Base-by-base conservation (phyloP, 345 rosid genomes). In the Linum lewisii region DNA sequence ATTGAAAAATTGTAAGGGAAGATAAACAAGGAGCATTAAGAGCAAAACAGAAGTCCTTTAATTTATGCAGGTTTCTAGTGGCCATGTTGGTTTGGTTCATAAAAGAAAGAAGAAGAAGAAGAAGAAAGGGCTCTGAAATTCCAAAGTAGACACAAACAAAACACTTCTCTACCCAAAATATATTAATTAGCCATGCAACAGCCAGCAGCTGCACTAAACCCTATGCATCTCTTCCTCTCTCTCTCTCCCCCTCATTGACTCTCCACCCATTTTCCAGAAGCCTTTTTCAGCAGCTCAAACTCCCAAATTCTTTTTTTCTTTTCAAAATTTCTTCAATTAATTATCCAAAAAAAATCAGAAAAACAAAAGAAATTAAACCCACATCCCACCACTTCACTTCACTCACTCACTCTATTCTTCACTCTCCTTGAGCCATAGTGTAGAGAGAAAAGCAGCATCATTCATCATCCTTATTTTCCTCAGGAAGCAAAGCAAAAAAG, bases 181-280 rank as follows among this genome's bases (percentile, higher is more conserved):
- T 70, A 57, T 52, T 59, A 42, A 42, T 42, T 42, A 42, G 47
- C 47, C 18, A 42, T 37, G 19, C 34, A 36, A 53, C 44, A 56
- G 74, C n/a, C n/a, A n/a, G n/a, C n/a, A n/a, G n/a, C n/a, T n/a
- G n/a, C 79, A 69, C 66, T 67, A 63, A 72, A 29, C 64, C 69
- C 79, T 66, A 69, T 69, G 79, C 77, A 50, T 61, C 16, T 42
- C 15, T 29, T 29, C 7, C 34, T 29, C 34, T 8, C 34, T 29
- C 34, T 29, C 34, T 8, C 34, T 42, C 16, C 70, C 55, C 66
- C 57, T 61, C 61, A 59, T 74, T 74, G 73, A 80, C 79, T 59
- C 24, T 64, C 70, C 66, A 47, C 72, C 21, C 61, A 64, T 47
- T 42, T 42, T 42, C 47, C 47, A 42, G 47, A 42, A 42, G 47